These are phyloP conservation scores for Leccinum disarticulatum DNA, from an alignment of 768 basidiomycete genomes.

Conservation along the genomic window DNA sequence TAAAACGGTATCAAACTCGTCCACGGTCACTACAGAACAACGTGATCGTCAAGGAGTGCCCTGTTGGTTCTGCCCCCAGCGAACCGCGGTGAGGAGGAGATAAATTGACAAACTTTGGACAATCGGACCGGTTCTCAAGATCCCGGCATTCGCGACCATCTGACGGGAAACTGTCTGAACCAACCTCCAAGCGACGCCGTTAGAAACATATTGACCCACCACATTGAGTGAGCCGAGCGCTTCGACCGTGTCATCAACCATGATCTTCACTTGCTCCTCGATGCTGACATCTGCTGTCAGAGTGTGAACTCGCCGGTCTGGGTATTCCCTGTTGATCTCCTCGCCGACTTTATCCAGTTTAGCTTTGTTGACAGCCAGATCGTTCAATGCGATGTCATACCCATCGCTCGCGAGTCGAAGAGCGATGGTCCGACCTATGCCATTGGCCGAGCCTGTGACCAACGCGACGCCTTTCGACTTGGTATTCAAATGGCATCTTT, in stretches of 20 bases:
- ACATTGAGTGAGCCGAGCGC: conserved; percentile 35
- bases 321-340: conserved; percentile 14
- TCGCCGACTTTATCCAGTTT: conserved; percentile 15
- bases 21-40: conserved; percentile 27
- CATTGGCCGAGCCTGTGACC: conserved; percentile 33
- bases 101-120: not conserved
- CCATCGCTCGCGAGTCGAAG: conserved; percentile 38
- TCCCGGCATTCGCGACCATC: conserved; percentile 24
- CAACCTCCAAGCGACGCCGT: not conserved
- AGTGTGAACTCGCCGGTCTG: conserved; percentile 9
- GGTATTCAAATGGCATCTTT: conserved; percentile 10
- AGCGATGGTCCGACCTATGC: conserved; percentile 37
- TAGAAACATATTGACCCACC: conserved; percentile 18
- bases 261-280: conserved; percentile 32
- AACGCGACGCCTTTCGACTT: conserved; percentile 30
- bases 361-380: conserved; percentile 25
- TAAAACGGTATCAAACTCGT: conserved; percentile 35
- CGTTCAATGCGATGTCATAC: conserved; percentile 36
- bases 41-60: not conserved
- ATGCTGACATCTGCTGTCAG: conserved; percentile 27
- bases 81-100: not conserved
- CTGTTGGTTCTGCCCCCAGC: not conserved
- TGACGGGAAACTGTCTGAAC: conserved; percentile 1
- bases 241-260: conserved; percentile 27
- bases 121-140: conserved; percentile 13